Conservation (phyloP, 805 yeast genomes). For the Isabelozyma heimii region DNA sequence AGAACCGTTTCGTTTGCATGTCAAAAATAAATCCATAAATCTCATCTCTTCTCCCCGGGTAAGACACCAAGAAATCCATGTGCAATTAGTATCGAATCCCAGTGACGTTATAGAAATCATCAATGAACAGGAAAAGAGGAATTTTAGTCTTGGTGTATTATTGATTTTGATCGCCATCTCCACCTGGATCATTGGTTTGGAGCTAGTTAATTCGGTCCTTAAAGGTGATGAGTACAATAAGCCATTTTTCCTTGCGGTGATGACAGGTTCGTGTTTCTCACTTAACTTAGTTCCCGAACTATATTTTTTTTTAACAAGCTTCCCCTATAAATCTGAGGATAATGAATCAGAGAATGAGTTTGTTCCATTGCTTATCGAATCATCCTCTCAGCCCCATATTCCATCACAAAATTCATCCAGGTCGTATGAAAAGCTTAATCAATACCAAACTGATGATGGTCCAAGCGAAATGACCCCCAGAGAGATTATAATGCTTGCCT, state of each 20-base stretch:
- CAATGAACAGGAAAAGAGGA: slow-evolving; percentile 38
- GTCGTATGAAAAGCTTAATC: background rate
- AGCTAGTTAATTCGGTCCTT: slow-evolving; percentile 46
- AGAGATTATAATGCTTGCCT: slow-evolving; percentile 36
- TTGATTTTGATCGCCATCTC: slow-evolving; percentile 40
- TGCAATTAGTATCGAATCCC: slow-evolving; percentile 12
- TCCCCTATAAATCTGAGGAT: background rate
- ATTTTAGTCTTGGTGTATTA: slow-evolving; percentile 44
- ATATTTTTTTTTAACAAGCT: background rate
- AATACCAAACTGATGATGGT: slow-evolving; percentile 1
- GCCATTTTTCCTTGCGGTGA: slow-evolving; percentile 46
- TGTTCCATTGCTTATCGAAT: background rate
- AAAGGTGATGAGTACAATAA: slow-evolving; percentile 48
- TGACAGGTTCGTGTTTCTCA: slow-evolving; percentile 47
- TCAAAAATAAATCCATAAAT: background rate
- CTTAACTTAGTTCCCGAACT: slow-evolving; percentile 45
- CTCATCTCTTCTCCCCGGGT: background rate
- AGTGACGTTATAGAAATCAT: slow-evolving; percentile 31
- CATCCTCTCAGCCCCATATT: background rate
- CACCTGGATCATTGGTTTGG: slow-evolving; percentile 50
- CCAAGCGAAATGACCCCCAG: slow-evolving; percentile 15
- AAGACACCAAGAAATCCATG: background rate
- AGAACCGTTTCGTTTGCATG: background rate
- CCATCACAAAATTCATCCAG: background rate
- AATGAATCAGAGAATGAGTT: background rate